A percentile compares a stretch with the other conserved stretches of the same genome.
Conservation (phyloP, 2,329 filamentous ascomycete genomes). For the Epichloe brachyelytri region DNA sequence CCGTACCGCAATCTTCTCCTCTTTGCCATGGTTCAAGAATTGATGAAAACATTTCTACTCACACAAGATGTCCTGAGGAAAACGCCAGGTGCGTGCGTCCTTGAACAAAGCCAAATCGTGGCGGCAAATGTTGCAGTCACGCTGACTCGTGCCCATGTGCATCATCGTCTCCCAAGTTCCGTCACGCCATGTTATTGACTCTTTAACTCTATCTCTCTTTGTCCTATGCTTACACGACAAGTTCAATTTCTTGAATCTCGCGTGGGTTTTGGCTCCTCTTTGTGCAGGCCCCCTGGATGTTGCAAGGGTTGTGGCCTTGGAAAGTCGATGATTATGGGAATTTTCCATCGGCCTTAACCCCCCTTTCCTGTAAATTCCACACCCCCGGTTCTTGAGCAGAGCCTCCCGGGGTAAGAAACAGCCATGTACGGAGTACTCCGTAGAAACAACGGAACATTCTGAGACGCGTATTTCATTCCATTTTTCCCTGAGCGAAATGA, state of each 20-base stretch:
- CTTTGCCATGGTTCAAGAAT: too few relatives aligned
- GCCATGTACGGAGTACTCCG: too few relatives aligned
- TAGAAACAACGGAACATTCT: not conserved
- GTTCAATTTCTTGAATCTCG: not conserved
- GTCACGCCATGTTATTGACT: too few relatives aligned
- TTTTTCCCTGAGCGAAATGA: not conserved
- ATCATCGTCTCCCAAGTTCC: not conserved
- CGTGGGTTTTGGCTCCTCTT: not conserved
- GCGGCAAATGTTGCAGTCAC: not conserved
- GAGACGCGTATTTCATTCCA: not conserved
- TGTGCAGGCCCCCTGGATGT: not conserved
- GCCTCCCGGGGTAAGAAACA: not conserved
- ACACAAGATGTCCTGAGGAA: not conserved
- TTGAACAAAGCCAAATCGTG: not conserved
- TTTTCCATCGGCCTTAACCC: not conserved
- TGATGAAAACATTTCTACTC: too few relatives aligned
- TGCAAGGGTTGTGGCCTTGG: not conserved
- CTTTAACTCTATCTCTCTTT: not conserved
- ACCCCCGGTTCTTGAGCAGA: too few relatives aligned
- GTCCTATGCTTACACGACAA: not conserved
- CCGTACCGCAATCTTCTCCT: too few relatives aligned
- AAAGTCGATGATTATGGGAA: not conserved
- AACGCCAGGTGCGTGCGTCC: not conserved
- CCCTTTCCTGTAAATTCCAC: too few relatives aligned
- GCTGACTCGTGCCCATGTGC: not conserved